Conservation (phyloP, 2,329 filamentous ascomycete species). For the Alternaria viburni region DNA sequence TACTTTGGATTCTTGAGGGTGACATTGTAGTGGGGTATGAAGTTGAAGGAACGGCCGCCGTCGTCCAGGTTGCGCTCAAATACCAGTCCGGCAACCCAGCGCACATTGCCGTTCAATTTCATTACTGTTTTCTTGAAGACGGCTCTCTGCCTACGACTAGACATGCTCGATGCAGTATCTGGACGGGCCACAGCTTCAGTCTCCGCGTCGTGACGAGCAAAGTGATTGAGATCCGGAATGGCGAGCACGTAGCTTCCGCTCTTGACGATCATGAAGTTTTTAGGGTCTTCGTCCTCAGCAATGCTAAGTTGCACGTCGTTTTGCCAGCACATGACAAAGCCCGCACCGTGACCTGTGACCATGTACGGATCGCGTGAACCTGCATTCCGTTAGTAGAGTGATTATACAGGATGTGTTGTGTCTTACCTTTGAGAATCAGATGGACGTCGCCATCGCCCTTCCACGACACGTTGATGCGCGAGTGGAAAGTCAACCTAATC, state of each 20-base stretch:
- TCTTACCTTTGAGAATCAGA: slow-evolving; percentile 82
- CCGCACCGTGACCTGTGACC: slow-evolving; percentile 89
- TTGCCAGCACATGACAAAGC: slow-evolving; percentile 98
- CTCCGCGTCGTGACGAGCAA: slow-evolving; percentile 72
- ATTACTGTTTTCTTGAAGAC: slow-evolving; percentile 98
- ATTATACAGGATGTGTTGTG: not conserved
- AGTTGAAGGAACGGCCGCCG: slow-evolving; percentile 80
- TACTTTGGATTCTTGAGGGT: slow-evolving; percentile 81
- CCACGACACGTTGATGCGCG: slow-evolving; percentile 86
- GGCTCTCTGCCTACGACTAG: slow-evolving; percentile 73
- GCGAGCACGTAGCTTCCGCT: slow-evolving; percentile 95
- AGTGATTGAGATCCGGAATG: slow-evolving; percentile 89
- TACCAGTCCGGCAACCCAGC: slow-evolving; percentile 88
- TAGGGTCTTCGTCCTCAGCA: slow-evolving; percentile 83
- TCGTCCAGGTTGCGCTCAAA: slow-evolving; percentile 84
- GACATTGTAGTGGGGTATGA: slow-evolving; percentile 91
- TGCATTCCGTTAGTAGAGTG: slow-evolving; percentile 25
- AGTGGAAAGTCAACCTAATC: slow-evolving; percentile 92
- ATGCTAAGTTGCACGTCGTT: slow-evolving; percentile 90
- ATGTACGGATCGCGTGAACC: slow-evolving; percentile 88
- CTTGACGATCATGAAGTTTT: slow-evolving; percentile 92
- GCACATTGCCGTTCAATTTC: slow-evolving; percentile 96
- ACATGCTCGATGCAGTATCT: slow-evolving; percentile 62
- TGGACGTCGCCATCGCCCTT: slow-evolving; percentile 96
- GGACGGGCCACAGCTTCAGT: slow-evolving; percentile 61